phyloP scores from a whole-genome alignment of 2,329 filamentous ascomycete species.

The Orbilia javanica region DNA sequence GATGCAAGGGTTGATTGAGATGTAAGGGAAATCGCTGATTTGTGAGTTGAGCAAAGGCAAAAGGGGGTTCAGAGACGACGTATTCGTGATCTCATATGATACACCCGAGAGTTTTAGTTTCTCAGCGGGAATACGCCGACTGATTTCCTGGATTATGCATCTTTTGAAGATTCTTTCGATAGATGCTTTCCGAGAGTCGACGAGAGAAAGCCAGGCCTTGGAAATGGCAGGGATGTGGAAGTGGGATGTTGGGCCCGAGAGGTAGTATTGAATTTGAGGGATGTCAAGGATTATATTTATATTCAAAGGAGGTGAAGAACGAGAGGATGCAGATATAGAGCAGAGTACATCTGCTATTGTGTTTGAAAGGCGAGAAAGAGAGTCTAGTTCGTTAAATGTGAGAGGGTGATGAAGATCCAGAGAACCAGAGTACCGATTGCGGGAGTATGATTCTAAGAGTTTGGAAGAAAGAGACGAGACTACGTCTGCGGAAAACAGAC shows the following conservation, averaged over 20 bases:
- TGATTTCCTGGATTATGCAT: conserved; percentile 37
- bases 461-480: conserved; percentile 26
- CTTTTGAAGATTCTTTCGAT: conserved; percentile 38
- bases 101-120: not conserved
- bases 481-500: conserved; percentile 51
- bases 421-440: not conserved
- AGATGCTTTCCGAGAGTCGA: conserved; percentile 26
- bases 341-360: conserved; percentile 51
- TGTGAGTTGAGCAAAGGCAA: conserved; percentile 18
- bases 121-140: not conserved
- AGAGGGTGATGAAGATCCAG: conserved; percentile 10
- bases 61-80: conserved; percentile 15
- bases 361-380: conserved; percentile 45
- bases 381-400: conserved; percentile 46
- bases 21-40: conserved; percentile 10
- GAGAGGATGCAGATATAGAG: conserved; percentile 12
- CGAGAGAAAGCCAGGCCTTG: conserved; percentile 26
- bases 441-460: conserved; percentile 9
- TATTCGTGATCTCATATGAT: conserved; percentile 15
- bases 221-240: conserved; percentile 28
- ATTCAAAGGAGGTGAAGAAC: not conserved
- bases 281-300: conserved; percentile 49
- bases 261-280: conserved; percentile 55
- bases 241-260: conserved; percentile 42
- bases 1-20: conserved; percentile 14